Base-by-base conservation (phyloP, 352 stramenopile genomes). In the Pythium rishiriense region DNA sequence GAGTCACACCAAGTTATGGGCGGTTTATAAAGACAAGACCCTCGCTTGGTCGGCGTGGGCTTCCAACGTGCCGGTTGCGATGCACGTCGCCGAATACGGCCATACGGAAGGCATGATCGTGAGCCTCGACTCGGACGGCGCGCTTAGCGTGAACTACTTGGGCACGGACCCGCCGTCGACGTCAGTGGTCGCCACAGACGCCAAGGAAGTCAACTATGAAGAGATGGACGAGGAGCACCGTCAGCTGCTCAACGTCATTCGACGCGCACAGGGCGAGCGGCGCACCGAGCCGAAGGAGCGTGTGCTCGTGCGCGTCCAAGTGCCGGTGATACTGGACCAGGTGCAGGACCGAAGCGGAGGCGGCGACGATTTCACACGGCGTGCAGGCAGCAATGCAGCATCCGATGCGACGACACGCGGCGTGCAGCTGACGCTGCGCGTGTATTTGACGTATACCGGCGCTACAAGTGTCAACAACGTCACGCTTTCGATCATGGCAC, bases 211-310 rank as follows among this genome's bases (percentile, higher is more conserved):
- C 41, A 94, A 96, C 60, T 97, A 97, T 52, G 88, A 95, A 55
- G 87, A 96, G 58, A 96, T 97, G 73, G 90, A 97, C 56, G 85
- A 93, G 52, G 91, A 97, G 64, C 87, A 97, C 46, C 84, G 88
- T 17, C 74, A 87, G 47, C 66, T 98, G 17, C 75, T 97, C 15
- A 88, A 93, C 53, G 81, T 94, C n/a, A 97, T 97, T 52, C 73
- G 88, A 10, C 75, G 85, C 5, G 71, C 80, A n/a, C 86, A 94
- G 31, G 75, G 78, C 11, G 83, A 93, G 55, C 73, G 81, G 10
- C 62, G 76, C 15, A 76, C 76, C 0, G 86, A 94, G 45, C 79
- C 85, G 0, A 91, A 90, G 31, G 86, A 94, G 26, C 74, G 78
- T 14, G 66, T 96, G n/a, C 68, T 94, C 12, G 57, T 96, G n/a